phyloP scores from a whole-genome alignment of 2,329 filamentous ascomycete species.

The Fusarium goolgardi region DNA sequence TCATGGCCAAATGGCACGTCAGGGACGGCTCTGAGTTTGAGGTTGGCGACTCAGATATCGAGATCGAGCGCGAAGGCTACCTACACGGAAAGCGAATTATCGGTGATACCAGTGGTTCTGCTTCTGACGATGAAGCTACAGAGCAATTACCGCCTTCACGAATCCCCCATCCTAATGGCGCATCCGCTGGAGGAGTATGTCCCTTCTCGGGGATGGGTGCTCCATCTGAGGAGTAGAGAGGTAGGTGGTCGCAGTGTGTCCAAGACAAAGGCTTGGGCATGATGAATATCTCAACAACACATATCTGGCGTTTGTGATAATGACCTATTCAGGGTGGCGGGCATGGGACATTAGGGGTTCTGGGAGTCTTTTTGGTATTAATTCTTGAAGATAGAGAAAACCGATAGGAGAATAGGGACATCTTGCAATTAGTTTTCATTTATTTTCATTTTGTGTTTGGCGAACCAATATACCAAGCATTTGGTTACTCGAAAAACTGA shows the following conservation, averaged over 20 bases:
- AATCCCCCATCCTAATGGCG: constrained; percentile 36
- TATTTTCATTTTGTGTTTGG: not conserved
- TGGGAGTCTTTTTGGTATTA: constrained; percentile 13
- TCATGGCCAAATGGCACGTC: constrained; percentile 86
- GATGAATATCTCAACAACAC: constrained; percentile 6
- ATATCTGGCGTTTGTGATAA: constrained; percentile 34
- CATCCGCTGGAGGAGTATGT: constrained; percentile 40
- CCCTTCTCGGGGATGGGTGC: constrained; percentile 45
- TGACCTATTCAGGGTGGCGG: constrained; percentile 19
- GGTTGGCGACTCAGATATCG: constrained; percentile 58
- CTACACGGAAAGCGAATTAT: constrained; percentile 72
- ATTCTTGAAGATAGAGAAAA: constrained; percentile 6
- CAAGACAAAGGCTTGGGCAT: not conserved
- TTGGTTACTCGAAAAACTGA: not conserved
- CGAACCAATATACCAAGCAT: not conserved
- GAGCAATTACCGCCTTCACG: constrained; percentile 29
- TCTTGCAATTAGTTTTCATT: constrained; percentile 7
- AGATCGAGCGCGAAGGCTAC: constrained; percentile 72
- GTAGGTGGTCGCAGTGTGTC: not conserved
- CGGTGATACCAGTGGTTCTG: constrained; percentile 48
- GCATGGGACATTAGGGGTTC: constrained; percentile 21
- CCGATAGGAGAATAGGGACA: constrained; percentile 4
- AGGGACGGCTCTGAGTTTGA: constrained; percentile 73
- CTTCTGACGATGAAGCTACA: constrained; percentile 37
- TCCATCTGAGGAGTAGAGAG: constrained; percentile 24